Evolutionary conservation across 352 stramenopile species (phyloP), one percentile per base, ranked within the genome.

Genomic region (Pythium diclinum): DNA sequence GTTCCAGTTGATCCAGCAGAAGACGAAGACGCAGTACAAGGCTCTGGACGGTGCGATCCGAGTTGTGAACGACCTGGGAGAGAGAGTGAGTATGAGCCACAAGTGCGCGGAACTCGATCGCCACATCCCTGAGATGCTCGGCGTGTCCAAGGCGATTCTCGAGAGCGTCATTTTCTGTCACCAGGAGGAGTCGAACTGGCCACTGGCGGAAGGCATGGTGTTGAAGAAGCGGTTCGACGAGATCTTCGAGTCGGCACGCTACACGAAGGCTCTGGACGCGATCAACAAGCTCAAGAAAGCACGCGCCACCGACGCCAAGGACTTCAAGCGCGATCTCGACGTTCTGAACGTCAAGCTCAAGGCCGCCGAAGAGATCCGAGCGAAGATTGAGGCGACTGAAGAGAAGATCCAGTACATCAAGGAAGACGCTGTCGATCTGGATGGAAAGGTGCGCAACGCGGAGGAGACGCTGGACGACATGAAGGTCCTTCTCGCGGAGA

Each of bases 91-190:
- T 44, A 83, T 98, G 42, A 95, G 71, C 42, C 94, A 98, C 72
- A 99, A 99, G 72, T 99, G 96, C 62, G 86, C 80, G 23, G 95
- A 99, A 69, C 74, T 99, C 17, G 96, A 99, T 73, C 84, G 86
- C 33, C 87, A 97, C 56, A 95, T 99, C 47, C 96, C 96, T 0
- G 77, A 97, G 23, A 88, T 99, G 62, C 80, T 99, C 28, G 97
- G 96, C 11, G 97, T 99, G 13, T 98, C 91, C 2, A 97, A 97
- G 64, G 91, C 97, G 5, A 99, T 99, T 53, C 71, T 99, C 8
- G 97, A 99, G 59, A 98, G 98, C 69, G 97, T 99, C 19, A 96
- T 99, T 30, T 99, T 99, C 78, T 99, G 97, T 68, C 98, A 99
- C 77, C 97, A 99, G 69, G 91, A 98, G 66, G 95, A 98, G 25